phyloP scores from a whole-genome alignment of 164 flowering plant species.

The Magnolia changhungtana region DNA sequence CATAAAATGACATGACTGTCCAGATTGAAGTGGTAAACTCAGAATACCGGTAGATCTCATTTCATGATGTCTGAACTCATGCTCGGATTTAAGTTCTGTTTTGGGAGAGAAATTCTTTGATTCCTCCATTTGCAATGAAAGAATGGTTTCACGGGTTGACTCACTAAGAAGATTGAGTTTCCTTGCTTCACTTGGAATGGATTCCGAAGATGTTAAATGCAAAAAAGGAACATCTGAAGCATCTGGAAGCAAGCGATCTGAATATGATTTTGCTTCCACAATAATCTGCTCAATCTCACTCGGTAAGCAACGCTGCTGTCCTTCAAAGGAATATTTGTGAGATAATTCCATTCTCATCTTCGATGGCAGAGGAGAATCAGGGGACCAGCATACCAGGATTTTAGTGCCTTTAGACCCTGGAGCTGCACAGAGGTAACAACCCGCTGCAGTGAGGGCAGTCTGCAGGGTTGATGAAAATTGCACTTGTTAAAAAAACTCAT shows the following conservation, averaged over 20 bases:
- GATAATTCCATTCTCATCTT: conserved; percentile 21
- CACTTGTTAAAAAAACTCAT: conserved; percentile 1
- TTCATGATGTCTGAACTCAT: conserved; percentile 26
- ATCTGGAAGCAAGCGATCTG: conserved; percentile 32
- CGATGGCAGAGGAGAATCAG: conserved; percentile 43
- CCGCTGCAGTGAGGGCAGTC: conserved; percentile 83
- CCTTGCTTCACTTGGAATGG: conserved; percentile 59
- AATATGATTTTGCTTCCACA: conserved; percentile 37
- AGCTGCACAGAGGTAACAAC: conserved; percentile 90
- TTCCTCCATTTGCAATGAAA: conserved; percentile 57
- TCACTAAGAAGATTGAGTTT: conserved; percentile 55
- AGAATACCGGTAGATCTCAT: conserved; percentile 8
- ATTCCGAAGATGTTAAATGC: conserved; percentile 39
- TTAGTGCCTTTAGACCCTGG: conserved; percentile 83
- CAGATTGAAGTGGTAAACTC: conserved; percentile 38
- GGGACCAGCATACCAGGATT: conserved; percentile 64
- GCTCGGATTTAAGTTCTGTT: conserved; percentile 19
- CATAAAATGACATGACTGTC: conserved; percentile 62
- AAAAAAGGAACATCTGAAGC: conserved; percentile 48
- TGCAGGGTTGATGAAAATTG: conserved; percentile 32
- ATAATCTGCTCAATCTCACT: conserved; percentile 53
- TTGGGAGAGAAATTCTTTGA: conserved; percentile 41
- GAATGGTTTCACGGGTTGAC: conserved; percentile 42
- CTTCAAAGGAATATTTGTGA: conserved; percentile 15
- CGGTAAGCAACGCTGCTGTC: conserved; percentile 11